Percentiles rank a stretch among this genome's conserved stretches.
Evolutionary conservation across 768 basidiomycete genomes (phyloP).

Genomic region (Tubosaeta brunneosetosa): DNA sequence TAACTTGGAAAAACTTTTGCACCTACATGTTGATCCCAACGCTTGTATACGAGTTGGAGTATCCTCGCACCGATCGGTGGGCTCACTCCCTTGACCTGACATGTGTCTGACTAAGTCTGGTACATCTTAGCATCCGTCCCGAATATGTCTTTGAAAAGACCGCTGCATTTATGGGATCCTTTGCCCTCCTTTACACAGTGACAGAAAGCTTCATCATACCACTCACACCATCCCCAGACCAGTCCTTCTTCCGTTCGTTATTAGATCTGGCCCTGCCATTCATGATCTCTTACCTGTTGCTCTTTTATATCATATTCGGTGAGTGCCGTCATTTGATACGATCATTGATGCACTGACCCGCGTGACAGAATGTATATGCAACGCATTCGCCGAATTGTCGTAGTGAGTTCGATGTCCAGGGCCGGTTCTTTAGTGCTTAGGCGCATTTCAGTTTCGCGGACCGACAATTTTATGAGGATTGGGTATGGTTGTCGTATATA

Average conservation of each 20-base stretch:
- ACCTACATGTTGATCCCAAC: slow-evolving; percentile 88
- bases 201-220: slow-evolving; percentile 94
- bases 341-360: slow-evolving; percentile 1
- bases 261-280: slow-evolving; percentile 89
- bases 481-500: slow-evolving; percentile 44
- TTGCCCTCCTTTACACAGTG: slow-evolving; percentile 87
- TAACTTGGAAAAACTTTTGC: slow-evolving; percentile 76
- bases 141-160: slow-evolving; percentile 52
- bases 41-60: slow-evolving; percentile 94
- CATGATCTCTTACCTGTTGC: slow-evolving; percentile 85
- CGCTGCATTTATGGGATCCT: slow-evolving; percentile 92
- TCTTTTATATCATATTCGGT: slow-evolving; percentile 87
- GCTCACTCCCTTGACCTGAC: slow-evolving; percentile 16
- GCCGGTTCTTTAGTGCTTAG: slow-evolving; percentile 2
- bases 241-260: slow-evolving; percentile 70
- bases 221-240: slow-evolving; percentile 59
- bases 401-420: slow-evolving; percentile 46
- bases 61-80: slow-evolving; percentile 82
- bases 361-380: slow-evolving; percentile 85
- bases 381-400: slow-evolving; percentile 90
- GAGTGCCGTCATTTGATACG: slow-evolving; percentile 1
- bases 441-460: slow-evolving; percentile 75
- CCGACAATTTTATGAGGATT: slow-evolving; percentile 95
- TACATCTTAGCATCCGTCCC: slow-evolving; percentile 38
- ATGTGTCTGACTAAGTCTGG: too few species aligned